Evolutionary conservation across 306 rosid species (phyloP).

Genomic region (Cucurbita maxima): DNA sequence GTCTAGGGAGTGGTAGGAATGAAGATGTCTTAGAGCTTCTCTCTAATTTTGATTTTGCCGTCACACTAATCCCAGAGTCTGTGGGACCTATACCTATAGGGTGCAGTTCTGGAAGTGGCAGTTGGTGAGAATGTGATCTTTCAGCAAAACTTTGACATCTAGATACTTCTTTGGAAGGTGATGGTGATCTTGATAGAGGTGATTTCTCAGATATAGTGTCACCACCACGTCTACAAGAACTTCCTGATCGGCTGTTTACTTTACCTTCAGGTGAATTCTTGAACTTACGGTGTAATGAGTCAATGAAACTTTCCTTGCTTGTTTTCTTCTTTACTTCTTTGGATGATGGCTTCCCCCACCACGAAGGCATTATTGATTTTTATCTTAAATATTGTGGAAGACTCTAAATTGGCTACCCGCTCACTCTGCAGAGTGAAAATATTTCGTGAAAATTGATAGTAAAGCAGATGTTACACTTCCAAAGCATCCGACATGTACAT

Average conservation of each 20-base stretch:
- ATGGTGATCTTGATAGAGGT: slow-evolving; percentile 72
- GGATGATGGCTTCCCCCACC: slow-evolving; percentile 87
- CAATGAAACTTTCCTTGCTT: slow-evolving; percentile 67
- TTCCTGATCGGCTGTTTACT: slow-evolving; percentile 46
- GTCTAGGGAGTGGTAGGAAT: slow-evolving; percentile 62
- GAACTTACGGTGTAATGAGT: slow-evolving; percentile 55
- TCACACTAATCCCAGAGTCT: slow-evolving; percentile 67
- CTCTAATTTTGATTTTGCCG: slow-evolving; percentile 42
- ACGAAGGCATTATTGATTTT: slow-evolving; percentile 55
- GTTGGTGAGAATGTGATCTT: slow-evolving; percentile 79
- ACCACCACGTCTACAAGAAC: slow-evolving; percentile 41
- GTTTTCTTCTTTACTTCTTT: slow-evolving; percentile 81
- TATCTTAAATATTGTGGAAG: background rate
- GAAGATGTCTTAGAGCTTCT: slow-evolving; percentile 46
- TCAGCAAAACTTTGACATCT: slow-evolving; percentile 95
- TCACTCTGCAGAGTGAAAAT: slow-evolving; percentile 3
- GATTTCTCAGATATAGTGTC: slow-evolving; percentile 80
- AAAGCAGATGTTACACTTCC: slow-evolving; percentile 7
- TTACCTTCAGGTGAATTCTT: slow-evolving; percentile 63
- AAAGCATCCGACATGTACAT: slow-evolving; percentile 5
- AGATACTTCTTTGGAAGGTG: slow-evolving; percentile 72
- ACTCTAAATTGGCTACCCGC: background rate
- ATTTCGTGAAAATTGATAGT: background rate
- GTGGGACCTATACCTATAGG: slow-evolving; percentile 61
- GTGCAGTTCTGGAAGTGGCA: slow-evolving; percentile 75